Base-by-base conservation (phyloP, 805 yeast species). In the Wickerhamomyces silvicola region DNA sequence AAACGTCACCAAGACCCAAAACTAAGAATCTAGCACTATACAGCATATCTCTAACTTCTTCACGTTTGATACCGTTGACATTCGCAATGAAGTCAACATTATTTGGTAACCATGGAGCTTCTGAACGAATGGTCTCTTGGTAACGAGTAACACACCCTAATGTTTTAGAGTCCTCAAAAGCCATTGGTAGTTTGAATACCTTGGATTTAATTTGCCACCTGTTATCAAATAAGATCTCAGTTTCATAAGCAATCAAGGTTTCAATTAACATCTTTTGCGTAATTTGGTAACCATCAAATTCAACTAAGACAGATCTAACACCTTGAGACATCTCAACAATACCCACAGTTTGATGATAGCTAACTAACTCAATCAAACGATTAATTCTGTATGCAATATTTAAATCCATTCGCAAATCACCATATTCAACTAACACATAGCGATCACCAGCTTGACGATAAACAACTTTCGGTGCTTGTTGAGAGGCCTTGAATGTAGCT, bases 371-470 rank as follows among this genome's bases (percentile, higher is more conserved):
- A 34, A 82, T 82, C 55, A 90, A 70, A 49, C 80, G 75, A 58
- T 85, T 82, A 35, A 92, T 84, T 48, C 97, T 72, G 68, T 88
- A 90, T 16, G 87, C 68, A 45, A 82, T 62, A 58, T 84, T 84
- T 59, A 90, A 70, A 56, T 88, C 95, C 81, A 90, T 73, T 32
- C 69, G 66, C 55, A 83, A 80, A 39, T 84, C 92, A 48, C 98
- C 98, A 54, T 87, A 90, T 62, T 90, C 98, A 36, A 88, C 84
- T 37, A 92, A 67, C 32, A 90, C 64, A 54, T 86, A 92, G 49
- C 96, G 77, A 57, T 90, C 98, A 59, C 98, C 98, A 16, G 97
- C 97, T 60, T 88, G 97, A 54, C 98, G 80, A 59, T 83, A 87
- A 8, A 81, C 81, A 22, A 83, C 88, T 42, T 66, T 67, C 25